These are phyloP conservation scores for Stachybotrys chartarum DNA, from an alignment of 2,329 filamentous ascomycete species.

Conservation along the genomic window DNA sequence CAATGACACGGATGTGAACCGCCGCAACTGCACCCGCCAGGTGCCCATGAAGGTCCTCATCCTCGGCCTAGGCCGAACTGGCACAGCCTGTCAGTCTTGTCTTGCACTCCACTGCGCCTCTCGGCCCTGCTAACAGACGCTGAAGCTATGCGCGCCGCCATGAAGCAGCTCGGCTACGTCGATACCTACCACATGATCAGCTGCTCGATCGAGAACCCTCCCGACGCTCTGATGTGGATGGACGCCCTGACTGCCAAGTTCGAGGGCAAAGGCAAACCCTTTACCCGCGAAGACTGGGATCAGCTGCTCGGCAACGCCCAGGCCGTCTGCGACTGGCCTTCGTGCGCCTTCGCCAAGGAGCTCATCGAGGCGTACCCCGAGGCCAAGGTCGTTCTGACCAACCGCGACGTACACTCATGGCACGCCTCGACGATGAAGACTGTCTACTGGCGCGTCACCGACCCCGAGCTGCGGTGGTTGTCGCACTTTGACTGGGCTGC, in stretches of 20 bases:
- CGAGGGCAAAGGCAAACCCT: slow-evolving; percentile 28
- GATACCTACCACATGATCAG: slow-evolving; percentile 72
- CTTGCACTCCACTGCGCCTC: neutral
- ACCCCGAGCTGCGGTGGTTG: slow-evolving; percentile 43
- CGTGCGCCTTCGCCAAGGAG: slow-evolving; percentile 60
- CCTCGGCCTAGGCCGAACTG: slow-evolving; percentile 62
- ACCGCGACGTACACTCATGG: slow-evolving; percentile 59
- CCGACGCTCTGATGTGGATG: slow-evolving; percentile 61
- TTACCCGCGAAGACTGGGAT: slow-evolving; percentile 62
- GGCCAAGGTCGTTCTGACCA: slow-evolving; percentile 64
- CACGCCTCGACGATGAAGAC: slow-evolving; percentile 57
- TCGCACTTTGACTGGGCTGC: slow-evolving; percentile 51
- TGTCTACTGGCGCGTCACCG: slow-evolving; percentile 59
- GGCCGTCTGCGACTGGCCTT: slow-evolving; percentile 64
- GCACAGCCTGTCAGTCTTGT: slow-evolving; percentile 55
- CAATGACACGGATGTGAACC: slow-evolving; percentile 60
- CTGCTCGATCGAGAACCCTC: slow-evolving; percentile 52
- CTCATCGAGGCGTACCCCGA: slow-evolving; percentile 66
- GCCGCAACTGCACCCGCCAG: slow-evolving; percentile 54
- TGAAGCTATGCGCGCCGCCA: slow-evolving; percentile 54
- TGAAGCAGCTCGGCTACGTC: slow-evolving; percentile 58
- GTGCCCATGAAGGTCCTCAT: slow-evolving; percentile 69
- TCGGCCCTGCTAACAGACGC: slow-evolving; percentile 1
- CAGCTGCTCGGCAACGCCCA: slow-evolving; percentile 59
- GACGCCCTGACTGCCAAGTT: slow-evolving; percentile 54